Conservation (phyloP, 1,284 basidiomycete genomes). For the Ceratorhiza oryzae-sativae region DNA sequence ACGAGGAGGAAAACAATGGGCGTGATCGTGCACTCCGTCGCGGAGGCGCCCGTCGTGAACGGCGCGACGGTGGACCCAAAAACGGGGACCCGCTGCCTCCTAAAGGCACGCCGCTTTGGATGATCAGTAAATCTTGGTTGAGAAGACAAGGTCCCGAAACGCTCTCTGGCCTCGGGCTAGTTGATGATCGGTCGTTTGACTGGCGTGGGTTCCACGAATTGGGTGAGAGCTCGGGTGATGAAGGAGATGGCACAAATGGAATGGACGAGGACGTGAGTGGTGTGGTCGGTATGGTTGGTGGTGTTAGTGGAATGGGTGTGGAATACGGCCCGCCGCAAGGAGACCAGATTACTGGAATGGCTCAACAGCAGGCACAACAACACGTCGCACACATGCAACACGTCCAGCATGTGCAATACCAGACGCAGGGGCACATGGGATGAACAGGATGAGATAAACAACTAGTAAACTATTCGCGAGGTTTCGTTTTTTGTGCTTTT, state of each 20-base stretch:
- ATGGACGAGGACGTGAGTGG: conserved; percentile 21
- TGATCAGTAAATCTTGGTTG: conserved; percentile 35
- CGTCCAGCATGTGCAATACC: conserved; percentile 18
- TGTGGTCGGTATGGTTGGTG: conserved; percentile 11
- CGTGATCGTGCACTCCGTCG: conserved; percentile 29
- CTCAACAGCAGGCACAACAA: conserved; percentile 6
- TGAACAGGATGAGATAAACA: background rate
- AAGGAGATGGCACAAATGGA: background rate
- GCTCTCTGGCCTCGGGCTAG: conserved; percentile 49
- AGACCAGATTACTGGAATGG: conserved; percentile 10
- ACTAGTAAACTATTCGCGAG: background rate
- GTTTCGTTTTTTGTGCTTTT: background rate
- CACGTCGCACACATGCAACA: conserved; percentile 30
- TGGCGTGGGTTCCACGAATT: conserved; percentile 34
- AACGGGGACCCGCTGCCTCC: conserved; percentile 27
- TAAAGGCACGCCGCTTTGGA: conserved; percentile 33
- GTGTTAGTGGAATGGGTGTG: conserved; percentile 6
- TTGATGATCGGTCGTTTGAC: conserved; percentile 52
- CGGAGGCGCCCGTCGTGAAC: conserved; percentile 29
- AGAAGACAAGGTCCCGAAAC: conserved; percentile 46
- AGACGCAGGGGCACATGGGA: conserved; percentile 27
- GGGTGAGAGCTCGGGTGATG: conserved; percentile 32
- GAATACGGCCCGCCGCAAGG: conserved; percentile 13
- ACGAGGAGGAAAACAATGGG: conserved; percentile 28
- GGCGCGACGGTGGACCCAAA: conserved; percentile 28